A percentile compares a stretch with the other conserved stretches of the same genome.
Evolutionary conservation across 2,329 filamentous ascomycete species (phyloP).

Genomic region (Emmonsia crescens): DNA sequence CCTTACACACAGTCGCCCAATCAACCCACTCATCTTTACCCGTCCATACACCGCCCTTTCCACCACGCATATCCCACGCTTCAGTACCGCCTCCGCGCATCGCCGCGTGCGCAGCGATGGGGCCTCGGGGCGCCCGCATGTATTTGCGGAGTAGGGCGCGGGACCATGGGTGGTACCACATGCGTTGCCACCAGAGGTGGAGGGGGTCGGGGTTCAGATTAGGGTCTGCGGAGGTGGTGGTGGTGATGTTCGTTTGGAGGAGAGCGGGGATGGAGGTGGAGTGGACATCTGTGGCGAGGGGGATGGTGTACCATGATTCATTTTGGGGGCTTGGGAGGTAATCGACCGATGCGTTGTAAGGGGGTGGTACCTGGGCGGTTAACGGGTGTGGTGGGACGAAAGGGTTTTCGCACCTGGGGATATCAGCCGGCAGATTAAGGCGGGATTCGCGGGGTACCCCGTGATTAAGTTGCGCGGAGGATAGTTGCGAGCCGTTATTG

Average conservation of each 20-base stretch:
- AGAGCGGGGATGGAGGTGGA: slow-evolving; percentile 38
- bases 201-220: slow-evolving; percentile 12
- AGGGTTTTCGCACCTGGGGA: slow-evolving; percentile 22
- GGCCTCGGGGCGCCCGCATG: slow-evolving; percentile 34
- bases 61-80: slow-evolving; percentile 41
- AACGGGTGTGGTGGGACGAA: slow-evolving; percentile 22
- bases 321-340: slow-evolving; percentile 30
- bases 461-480: slow-evolving; percentile 25
- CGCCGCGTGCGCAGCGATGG: slow-evolving; percentile 34
- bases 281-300: slow-evolving; percentile 39
- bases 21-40: slow-evolving; percentile 39
- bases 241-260: slow-evolving; percentile 32
- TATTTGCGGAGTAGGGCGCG: slow-evolving; percentile 42
- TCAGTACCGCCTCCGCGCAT: slow-evolving; percentile 35
- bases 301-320: slow-evolving; percentile 33
- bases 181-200: slow-evolving; percentile 30
- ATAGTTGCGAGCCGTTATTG: slow-evolving; percentile 28
- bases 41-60: slow-evolving; percentile 46
- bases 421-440: slow-evolving; percentile 30
- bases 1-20: slow-evolving; percentile 39
- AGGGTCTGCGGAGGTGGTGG: slow-evolving; percentile 14
- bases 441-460: slow-evolving; percentile 28
- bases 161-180: slow-evolving; percentile 41
- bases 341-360: slow-evolving; percentile 32
- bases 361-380: slow-evolving; percentile 19